Evolutionary conservation across 768 basidiomycete genomes (phyloP), one percentile per base, ranked within the genome.

Genomic region (Brasilioporus rufonigricans): DNA sequence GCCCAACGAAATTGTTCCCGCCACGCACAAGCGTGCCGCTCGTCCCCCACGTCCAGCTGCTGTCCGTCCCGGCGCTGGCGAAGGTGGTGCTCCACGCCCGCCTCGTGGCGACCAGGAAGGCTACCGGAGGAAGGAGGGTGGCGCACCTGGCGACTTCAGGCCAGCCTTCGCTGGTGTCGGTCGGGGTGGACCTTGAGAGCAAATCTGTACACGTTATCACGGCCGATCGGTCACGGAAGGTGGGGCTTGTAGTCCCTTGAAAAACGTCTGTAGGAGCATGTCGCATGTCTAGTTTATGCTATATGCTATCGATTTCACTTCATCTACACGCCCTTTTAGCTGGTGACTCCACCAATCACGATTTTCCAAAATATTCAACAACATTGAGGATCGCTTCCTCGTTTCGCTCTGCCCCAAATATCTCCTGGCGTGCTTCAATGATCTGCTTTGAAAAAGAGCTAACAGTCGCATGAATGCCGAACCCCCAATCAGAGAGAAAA

Each of bases 21-120:
- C 91, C 53, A 99, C 97, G 58, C 93, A 96, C 84, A 97, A 97
- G 81, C 97, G 95, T 80, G 90, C 91, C 57, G 89, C 82, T 48
- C 93, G 97, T 66, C 84, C 90, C 26, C 79, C 88, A 44, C 89
- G 92, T 61, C 91, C 93, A 33, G 89, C 94, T 48, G 75, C 80
- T 54, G 83, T 84, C 53, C 85, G 87, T 62, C 78, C 80, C 29
- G 85, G 86, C 57, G 84, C 80, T 61, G 89, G 84, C 44, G 84
- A 81, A 56, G 90, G 91, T 44, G 83, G 81, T 63, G 84, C 89
- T 12, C 92, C 95, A 80, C 91, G 93, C 61, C 80, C 91, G 40
- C 92, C 93, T 63, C 91, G 95, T 59, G 85, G 85, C 41, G 88
- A 90, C 72, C 84, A 92, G 64, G 94, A 95, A 27, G 92, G 90